Percentiles rank a stretch among this genome's conserved stretches.
phyloP scores from a whole-genome alignment of 805 yeast species.

The Yarrowia sp. region DNA sequence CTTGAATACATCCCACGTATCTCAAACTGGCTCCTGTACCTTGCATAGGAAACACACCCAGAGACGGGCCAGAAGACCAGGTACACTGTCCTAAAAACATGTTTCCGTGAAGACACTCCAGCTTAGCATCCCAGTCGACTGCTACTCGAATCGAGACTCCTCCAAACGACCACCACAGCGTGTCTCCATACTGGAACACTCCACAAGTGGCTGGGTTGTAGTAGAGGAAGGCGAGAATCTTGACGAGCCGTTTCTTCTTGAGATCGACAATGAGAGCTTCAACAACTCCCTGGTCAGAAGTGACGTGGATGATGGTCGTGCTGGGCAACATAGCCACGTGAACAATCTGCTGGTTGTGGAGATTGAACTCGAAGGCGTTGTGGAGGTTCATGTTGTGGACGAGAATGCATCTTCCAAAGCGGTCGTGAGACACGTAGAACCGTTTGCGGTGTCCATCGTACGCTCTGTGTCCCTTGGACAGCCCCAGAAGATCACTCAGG shows the following conservation, averaged over 20 bases:
- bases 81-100: not conserved
- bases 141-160: not conserved
- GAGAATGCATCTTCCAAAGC: not conserved
- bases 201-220: not conserved
- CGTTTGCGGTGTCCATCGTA: conserved; percentile 1
- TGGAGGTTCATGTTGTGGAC: conserved; percentile 2
- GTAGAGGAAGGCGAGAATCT: conserved; percentile 8
- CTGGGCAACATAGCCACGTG: not conserved
- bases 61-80: not conserved
- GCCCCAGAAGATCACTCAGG: not conserved
- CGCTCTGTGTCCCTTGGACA: not conserved
- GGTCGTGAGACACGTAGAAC: not conserved
- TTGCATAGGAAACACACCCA: not conserved
- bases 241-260: not conserved
- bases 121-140: not conserved
- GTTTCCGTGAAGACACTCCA: not conserved
- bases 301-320: not conserved
- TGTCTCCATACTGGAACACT: conserved; percentile 4
- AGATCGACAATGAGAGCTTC: not conserved
- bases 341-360: conserved; percentile 3
- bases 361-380: conserved; percentile 1
- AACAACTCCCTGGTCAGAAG: not conserved
- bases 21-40: not conserved
- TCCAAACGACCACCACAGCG: not conserved
- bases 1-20: not conserved